Evolutionary conservation across 306 rosid genomes (phyloP).

Genomic region (Glycine tomentella): DNA sequence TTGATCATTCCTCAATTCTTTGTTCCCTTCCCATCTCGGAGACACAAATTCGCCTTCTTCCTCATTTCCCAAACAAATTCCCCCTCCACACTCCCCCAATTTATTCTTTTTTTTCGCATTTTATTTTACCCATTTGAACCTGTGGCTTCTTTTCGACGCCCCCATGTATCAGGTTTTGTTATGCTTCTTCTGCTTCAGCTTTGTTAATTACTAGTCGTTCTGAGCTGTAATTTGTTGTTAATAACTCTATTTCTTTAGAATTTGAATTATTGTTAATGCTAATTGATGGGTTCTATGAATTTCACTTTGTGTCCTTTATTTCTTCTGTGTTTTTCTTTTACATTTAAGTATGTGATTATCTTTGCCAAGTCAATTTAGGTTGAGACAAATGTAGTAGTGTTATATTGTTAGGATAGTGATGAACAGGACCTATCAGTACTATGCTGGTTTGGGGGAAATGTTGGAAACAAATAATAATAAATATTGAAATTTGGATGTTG

Average conservation of each 20-base stretch:
- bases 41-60: neutral
- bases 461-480: neutral
- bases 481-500: neutral
- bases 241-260: neutral
- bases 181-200: slow-evolving; percentile 43
- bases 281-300: neutral
- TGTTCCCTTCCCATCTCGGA: neutral
- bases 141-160: neutral
- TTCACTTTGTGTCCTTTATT: neutral
- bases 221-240: slow-evolving; percentile 44
- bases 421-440: neutral
- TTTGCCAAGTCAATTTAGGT: slow-evolving; percentile 24
- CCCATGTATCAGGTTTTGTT: slow-evolving; percentile 49
- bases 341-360: neutral
- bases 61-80: neutral
- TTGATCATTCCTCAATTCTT: slow-evolving; percentile 37
- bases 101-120: neutral
- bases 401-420: neutral
- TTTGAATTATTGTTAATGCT: slow-evolving; percentile 26
- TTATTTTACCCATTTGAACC: neutral
- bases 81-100: neutral
- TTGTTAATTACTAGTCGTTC: slow-evolving; percentile 2
- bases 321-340: neutral
- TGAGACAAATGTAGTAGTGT: neutral
- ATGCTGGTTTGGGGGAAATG: slow-evolving; percentile 26